These are phyloP conservation scores for Hemisphaericaspora subhashii DNA, from an alignment of 1,139 yeast species.

Conservation along the genomic window DNA sequence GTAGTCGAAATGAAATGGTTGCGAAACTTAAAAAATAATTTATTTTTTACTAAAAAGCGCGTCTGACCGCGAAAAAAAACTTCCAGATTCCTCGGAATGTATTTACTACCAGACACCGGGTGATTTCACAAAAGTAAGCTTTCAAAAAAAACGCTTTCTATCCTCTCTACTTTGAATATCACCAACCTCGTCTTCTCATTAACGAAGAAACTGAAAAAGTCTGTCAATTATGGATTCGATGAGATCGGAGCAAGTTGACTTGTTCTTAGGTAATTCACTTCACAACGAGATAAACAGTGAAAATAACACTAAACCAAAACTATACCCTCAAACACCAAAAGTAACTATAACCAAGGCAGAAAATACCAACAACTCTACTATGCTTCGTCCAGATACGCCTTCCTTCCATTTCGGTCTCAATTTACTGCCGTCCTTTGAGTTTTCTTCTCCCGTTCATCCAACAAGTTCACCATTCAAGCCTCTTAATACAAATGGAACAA, in stretches of 20 bases:
- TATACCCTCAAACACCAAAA: not conserved
- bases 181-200: not conserved
- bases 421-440: constrained; percentile 47
- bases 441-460: constrained; percentile 34
- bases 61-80: too few relatives aligned
- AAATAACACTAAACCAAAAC: not conserved
- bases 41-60: too few relatives aligned
- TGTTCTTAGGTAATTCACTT: not conserved
- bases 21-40: constrained; percentile 1
- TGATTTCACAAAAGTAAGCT: too few relatives aligned
- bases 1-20: not conserved
- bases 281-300: not conserved
- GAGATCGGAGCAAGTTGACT: not conserved
- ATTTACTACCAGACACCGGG: not conserved
- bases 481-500: constrained; percentile 26
- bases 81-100: too few relatives aligned
- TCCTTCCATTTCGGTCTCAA: constrained; percentile 43
- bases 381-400: constrained; percentile 24
- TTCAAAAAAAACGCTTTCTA: not conserved
- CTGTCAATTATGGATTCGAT: not conserved
- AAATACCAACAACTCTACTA: not conserved
- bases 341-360: not conserved
- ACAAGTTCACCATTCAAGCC: constrained; percentile 41
- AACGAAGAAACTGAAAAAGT: not conserved
- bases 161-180: not conserved